Percentiles rank a stretch among this genome's conserved stretches.
Conservation (phyloP, 148 eudicot genomes). For the Cornus suecica region DNA sequence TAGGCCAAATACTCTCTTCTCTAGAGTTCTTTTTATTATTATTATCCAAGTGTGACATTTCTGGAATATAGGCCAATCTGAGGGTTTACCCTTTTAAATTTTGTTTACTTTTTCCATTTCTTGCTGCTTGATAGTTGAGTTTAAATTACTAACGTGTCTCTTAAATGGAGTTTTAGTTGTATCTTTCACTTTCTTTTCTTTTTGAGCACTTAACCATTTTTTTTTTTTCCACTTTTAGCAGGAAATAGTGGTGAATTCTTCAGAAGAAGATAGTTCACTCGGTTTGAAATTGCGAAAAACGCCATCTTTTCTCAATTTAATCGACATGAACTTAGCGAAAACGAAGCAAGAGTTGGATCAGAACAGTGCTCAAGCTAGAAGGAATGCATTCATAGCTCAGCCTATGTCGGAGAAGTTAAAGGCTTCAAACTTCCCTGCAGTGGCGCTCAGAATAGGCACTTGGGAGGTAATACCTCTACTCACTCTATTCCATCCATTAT, state of each 20-base stretch:
- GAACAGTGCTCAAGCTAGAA: not conserved
- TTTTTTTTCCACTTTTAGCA: not conserved
- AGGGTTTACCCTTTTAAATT: no score
- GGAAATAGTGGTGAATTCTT: not conserved
- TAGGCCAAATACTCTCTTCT: no score
- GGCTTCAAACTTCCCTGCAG: constrained; percentile 63
- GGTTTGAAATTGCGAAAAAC: constrained; percentile 25
- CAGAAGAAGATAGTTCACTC: constrained; percentile 13
- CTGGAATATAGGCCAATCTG: no score
- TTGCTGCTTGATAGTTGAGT: no score
- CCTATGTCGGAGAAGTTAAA: constrained; percentile 13
- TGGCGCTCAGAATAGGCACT: constrained; percentile 45
- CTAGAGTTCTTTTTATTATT: no score
- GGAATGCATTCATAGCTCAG: not conserved
- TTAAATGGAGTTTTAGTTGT: no score
- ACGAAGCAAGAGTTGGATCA: not conserved
- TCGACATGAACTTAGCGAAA: constrained; percentile 10
- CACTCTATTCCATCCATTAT: no score
- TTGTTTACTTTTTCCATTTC: no score
- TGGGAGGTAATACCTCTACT: constrained; percentile 43
- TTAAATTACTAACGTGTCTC: no score
- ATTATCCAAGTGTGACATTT: no score
- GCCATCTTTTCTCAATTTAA: constrained; percentile 20
- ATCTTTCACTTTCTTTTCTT: no score
- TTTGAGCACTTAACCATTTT: no score